Evolutionary conservation across 176 grass and related monocot genomes (phyloP), one percentile per base, ranked within the genome.

Genomic region (Oryza australiensis): DNA sequence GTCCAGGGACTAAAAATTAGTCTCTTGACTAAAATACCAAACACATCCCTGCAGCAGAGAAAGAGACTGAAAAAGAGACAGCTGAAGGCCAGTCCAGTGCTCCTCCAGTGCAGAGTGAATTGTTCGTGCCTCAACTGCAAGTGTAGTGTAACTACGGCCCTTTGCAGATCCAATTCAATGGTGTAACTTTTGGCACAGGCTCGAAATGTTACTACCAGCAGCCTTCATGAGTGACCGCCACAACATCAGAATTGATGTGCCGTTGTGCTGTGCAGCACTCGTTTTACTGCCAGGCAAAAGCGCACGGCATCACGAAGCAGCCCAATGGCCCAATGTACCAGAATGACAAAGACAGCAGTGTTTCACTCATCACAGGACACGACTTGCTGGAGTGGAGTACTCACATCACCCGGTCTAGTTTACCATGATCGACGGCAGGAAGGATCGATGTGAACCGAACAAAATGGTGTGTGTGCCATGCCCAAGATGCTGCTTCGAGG

Each of bases 271-370:
- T 37, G 35, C 35, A 51, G 35, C 59, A 12, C 42, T 10, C 38
- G 64, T 51, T 49, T 73, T 27, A 3, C n/a, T n/a, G n/a, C 60
- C 62, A 53, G 62, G 62, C 38, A 23, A 63, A 79, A 73, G 18
- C 33, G 70, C 22, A 48, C 22, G 70, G 57, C 12, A 26, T 53
- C 77, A 80, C 28, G 64, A 34, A 38, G 74, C 51, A 37, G 24
- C 14, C 14, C 14, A 28, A 78, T 38, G 68, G 12, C 14, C 14
- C 14, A 37, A 72, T 38, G 68, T 67, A 3, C 43, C 68, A 78
- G 59, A 79, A 83, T 73, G 67, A 66, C 67, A 27, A 67, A 37
- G 74, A 65, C 66, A 11, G 57, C 9, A 14, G 40, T 45, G 26
- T 63, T 62, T 60, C 23, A 37, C 26, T 14, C 62, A 20, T 15